phyloP scores from a whole-genome alignment of 108 stramenopile species.

The Conticribra guillardii region DNA sequence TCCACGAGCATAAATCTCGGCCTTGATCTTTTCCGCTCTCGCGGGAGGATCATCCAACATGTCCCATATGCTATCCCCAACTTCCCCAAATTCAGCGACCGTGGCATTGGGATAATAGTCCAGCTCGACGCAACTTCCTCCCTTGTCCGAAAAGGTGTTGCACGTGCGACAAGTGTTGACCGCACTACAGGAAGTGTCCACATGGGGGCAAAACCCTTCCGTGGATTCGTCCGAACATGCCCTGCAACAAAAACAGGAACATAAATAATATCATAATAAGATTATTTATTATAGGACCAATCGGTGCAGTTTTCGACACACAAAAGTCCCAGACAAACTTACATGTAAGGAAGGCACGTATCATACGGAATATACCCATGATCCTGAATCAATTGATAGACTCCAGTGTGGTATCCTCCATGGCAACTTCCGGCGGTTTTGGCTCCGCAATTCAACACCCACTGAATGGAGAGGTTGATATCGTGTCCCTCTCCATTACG shows the following conservation, averaged over 20 bases:
- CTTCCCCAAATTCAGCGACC: constrained; percentile 88
- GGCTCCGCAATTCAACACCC: constrained; percentile 85
- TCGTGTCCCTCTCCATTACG: constrained; percentile 60
- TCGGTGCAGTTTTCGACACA: too few species aligned
- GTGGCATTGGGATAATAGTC: constrained; percentile 88
- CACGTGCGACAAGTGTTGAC: constrained; percentile 86
- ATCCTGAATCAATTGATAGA: constrained; percentile 71
- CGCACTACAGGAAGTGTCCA: constrained; percentile 77
- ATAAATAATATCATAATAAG: too few species aligned
- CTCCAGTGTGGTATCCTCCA: constrained; percentile 76
- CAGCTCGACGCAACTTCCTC: constrained; percentile 69
- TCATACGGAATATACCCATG: constrained; percentile 54
- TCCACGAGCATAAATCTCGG: constrained; percentile 85
- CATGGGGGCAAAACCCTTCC: constrained; percentile 81
- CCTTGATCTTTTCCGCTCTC: constrained; percentile 56
- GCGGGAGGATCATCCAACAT: constrained; percentile 8
- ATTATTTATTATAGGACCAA: too few species aligned
- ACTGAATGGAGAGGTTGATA: constrained; percentile 80
- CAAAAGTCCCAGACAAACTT: too few species aligned
- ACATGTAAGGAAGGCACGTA: constrained; percentile 80
- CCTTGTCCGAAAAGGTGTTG: constrained; percentile 73
- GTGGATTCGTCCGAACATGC: constrained; percentile 79
- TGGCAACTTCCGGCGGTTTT: constrained; percentile 68
- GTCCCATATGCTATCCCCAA: constrained; percentile 24
- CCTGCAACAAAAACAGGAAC: too few species aligned